These are phyloP conservation scores for Backusella tarrabulga DNA, from an alignment of 192 early-diverging fungal species.

Conservation along the genomic window DNA sequence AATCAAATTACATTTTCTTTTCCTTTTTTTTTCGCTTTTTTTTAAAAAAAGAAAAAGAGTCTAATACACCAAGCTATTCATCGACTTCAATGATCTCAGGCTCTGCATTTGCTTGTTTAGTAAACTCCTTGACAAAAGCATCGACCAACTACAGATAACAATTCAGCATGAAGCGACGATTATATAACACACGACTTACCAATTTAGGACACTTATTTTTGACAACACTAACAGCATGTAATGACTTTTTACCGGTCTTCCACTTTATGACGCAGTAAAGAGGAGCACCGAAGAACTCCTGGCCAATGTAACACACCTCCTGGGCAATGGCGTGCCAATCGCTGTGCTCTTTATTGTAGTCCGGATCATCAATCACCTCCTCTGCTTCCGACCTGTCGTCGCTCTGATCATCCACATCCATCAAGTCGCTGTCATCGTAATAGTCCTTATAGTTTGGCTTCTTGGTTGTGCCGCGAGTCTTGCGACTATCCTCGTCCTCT, in stretches of 20 bases:
- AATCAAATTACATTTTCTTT: not conserved
- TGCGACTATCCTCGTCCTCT: not conserved
- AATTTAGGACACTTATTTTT: conserved; percentile 4
- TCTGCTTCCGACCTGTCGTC: not conserved
- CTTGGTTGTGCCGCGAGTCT: not conserved
- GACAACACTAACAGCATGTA: not conserved
- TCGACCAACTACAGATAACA: not conserved
- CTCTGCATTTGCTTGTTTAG: not conserved
- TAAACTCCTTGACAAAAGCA: not conserved
- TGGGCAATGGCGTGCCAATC: not conserved
- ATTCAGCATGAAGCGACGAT: not conserved
- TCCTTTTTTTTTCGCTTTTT: not conserved
- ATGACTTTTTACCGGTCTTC: not conserved
- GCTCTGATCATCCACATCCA: not conserved
- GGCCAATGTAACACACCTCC: not conserved
- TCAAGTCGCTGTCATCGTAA: not conserved
- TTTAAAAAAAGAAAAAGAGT: no score
- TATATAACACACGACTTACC: not conserved
- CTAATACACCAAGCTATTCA: not conserved
- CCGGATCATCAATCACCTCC: not conserved
- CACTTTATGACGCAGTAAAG: not conserved
- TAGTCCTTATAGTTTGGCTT: not conserved
- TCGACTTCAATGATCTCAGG: not conserved
- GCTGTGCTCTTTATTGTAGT: not conserved
- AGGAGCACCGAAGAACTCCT: not conserved